Evolutionary conservation across 768 basidiomycete species (phyloP), one percentile per base, ranked within the genome.

Genomic region (Mycena pura): DNA sequence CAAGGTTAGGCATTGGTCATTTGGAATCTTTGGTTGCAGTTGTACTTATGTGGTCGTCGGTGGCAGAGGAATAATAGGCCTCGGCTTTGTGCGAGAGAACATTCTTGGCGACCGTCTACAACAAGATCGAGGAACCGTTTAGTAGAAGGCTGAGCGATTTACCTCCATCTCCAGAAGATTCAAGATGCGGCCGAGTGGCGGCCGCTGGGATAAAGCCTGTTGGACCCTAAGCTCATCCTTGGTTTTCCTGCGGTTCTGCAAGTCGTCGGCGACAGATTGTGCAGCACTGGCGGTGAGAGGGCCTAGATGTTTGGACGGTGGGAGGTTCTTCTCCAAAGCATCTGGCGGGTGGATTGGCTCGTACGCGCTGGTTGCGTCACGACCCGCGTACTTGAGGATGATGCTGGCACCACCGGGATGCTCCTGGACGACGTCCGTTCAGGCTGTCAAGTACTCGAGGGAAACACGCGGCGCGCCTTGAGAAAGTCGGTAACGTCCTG

Each of bases 131-230:
- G 46, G 46, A 60, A 29, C 8, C 17, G 22, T 36, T n/a, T n/a
- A 21, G 15, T 39, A 29, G 17, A 41, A 52, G n/a, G 34, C 62
- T 11, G 36, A 27, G 27, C 6, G 29, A 65, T 32, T 34, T 15
- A 89, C 92, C 84, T 96, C 94, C 75, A 98, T 89, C 63, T 97
- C 95, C 34, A 80, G 80, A 64, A 96, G 72, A 69, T 80, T 93
- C 31, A 96, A 75, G 52, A 95, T 89, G 64, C 86, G 82, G 60
- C 76, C 78, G 17, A 95, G 78, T 1, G 89, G 86, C 6, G 90
- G 92, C 72, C 84, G 86, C 59, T 78, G 77, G 39, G 79, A 77
- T 39, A 82, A 78, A 13, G 88, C 92, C 41, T 81, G 74, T 65
- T 87, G 84, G 8, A 91, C 84, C 55, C 92, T 81, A 13, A 87